A percentile compares a stretch with the other conserved stretches of the same genome.
These are phyloP conservation scores for Gynochthodes officinalis DNA, from an alignment of 257 asterid genomes.

Conservation along the genomic window DNA sequence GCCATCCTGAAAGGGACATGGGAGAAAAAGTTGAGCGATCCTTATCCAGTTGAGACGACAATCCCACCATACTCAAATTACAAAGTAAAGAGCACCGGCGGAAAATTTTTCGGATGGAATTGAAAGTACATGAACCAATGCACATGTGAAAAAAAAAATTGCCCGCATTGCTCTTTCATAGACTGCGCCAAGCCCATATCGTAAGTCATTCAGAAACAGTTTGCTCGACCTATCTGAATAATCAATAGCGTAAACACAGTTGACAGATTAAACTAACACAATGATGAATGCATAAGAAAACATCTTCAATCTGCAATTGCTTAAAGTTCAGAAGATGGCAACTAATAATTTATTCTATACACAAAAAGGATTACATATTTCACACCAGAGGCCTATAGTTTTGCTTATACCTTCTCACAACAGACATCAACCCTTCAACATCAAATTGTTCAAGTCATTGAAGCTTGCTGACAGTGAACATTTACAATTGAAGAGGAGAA, in stretches of 20 bases:
- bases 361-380: slow-evolving; percentile 10
- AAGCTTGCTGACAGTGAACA: slow-evolving; percentile 11
- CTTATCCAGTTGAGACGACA: neutral
- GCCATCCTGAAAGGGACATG: slow-evolving; percentile 1
- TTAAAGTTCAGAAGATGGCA: neutral
- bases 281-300: neutral
- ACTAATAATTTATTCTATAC: slow-evolving; percentile 14
- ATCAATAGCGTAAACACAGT: neutral
- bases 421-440: slow-evolving; percentile 4
- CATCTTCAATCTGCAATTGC: neutral
- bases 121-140: too few relatives aligned
- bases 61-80: neutral
- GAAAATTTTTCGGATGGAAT: too few relatives aligned
- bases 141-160: neutral
- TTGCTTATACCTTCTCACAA: neutral
- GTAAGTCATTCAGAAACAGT: neutral
- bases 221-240: neutral
- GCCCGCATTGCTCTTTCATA: neutral
- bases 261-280: neutral
- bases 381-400: slow-evolving; percentile 12
- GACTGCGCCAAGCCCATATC: too few relatives aligned
- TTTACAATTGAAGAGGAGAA: slow-evolving; percentile 16
- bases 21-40: neutral
- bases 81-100: slow-evolving; percentile 10
- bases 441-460: neutral